These are phyloP conservation scores for Chimonanthus praecox DNA, from an alignment of 164 flowering plant species.

Conservation along the genomic window DNA sequence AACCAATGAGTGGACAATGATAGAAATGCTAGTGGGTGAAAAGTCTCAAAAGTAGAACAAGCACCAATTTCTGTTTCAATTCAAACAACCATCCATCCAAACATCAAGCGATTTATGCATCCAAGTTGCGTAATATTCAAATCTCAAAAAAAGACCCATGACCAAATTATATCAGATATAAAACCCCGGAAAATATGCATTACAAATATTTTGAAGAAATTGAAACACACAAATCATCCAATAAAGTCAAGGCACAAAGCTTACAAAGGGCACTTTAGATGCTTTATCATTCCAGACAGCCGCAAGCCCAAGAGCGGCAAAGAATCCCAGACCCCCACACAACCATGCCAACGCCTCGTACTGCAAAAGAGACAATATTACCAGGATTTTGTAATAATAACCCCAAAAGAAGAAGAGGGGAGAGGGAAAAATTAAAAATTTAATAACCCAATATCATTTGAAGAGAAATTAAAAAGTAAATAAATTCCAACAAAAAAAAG, in stretches of 20 bases:
- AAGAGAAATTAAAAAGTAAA: too few species aligned
- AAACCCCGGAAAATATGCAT: background rate
- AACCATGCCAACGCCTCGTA: constrained; percentile 97
- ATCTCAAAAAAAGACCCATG: background rate
- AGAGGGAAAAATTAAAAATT: background rate
- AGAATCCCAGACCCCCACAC: constrained; percentile 90
- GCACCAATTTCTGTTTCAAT: too few species aligned
- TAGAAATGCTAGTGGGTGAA: too few species aligned
- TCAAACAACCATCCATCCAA: too few species aligned
- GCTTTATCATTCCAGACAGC: constrained; percentile 95
- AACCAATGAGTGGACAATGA: too few species aligned
- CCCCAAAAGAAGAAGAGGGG: background rate
- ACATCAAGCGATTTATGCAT: too few species aligned
- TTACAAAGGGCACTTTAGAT: constrained; percentile 84
- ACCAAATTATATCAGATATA: background rate
- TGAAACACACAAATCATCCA: background rate
- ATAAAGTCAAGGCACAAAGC: constrained; percentile 12
- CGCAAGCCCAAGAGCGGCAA: constrained; percentile 58
- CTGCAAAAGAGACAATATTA: constrained; percentile 24
- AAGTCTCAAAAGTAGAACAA: too few species aligned
- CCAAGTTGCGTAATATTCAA: too few species aligned
- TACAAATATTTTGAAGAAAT: background rate
- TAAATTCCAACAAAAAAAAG: too few species aligned
- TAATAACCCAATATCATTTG: background rate
- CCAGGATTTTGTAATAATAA: background rate